phyloP scores from a whole-genome alignment of 2,329 filamentous ascomycete species.

The Sphaceloma murrayae region DNA sequence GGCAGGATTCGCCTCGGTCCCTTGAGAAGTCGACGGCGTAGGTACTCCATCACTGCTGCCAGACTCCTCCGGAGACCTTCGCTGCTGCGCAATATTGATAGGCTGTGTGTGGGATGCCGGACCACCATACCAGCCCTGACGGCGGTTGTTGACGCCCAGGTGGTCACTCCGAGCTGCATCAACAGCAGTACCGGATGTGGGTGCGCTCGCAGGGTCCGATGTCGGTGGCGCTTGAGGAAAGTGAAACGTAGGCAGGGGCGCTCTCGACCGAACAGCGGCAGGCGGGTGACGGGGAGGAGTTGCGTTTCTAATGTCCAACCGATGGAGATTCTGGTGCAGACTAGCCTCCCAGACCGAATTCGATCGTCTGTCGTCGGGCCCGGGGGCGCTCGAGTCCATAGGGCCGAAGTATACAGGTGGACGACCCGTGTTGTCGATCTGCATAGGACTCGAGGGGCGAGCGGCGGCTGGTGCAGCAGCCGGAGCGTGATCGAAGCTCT shows the following conservation, averaged over 20 bases:
- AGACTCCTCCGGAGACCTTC: constrained; percentile 47
- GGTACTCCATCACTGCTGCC: constrained; percentile 47
- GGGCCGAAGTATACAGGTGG: constrained; percentile 32
- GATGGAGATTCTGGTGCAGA: constrained; percentile 56
- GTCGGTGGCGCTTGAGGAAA: constrained; percentile 18
- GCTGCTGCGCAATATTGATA: constrained; percentile 28
- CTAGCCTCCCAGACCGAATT: constrained; percentile 55
- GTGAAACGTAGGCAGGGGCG: constrained; percentile 20
- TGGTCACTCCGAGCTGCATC: neutral
- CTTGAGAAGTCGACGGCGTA: constrained; percentile 42
- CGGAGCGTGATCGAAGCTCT: constrained; percentile 75
- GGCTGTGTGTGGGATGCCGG: constrained; percentile 31
- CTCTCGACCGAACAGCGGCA: neutral
- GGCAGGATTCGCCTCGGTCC: constrained; percentile 42
- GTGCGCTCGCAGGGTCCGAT: neutral
- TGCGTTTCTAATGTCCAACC: constrained; percentile 52
- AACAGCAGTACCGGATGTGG: neutral
- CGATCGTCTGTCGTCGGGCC: constrained; percentile 41
- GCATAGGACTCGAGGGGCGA: constrained; percentile 67
- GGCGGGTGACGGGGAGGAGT: constrained; percentile 25
- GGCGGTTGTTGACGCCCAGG: constrained; percentile 49
- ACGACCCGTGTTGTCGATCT: constrained; percentile 51
- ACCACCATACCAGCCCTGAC: constrained; percentile 64
- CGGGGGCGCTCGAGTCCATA: constrained; percentile 15
- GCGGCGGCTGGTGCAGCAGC: constrained; percentile 52